These are phyloP conservation scores for Erythrophleum fordii DNA, from an alignment of 306 rosid genomes.

Conservation along the genomic window DNA sequence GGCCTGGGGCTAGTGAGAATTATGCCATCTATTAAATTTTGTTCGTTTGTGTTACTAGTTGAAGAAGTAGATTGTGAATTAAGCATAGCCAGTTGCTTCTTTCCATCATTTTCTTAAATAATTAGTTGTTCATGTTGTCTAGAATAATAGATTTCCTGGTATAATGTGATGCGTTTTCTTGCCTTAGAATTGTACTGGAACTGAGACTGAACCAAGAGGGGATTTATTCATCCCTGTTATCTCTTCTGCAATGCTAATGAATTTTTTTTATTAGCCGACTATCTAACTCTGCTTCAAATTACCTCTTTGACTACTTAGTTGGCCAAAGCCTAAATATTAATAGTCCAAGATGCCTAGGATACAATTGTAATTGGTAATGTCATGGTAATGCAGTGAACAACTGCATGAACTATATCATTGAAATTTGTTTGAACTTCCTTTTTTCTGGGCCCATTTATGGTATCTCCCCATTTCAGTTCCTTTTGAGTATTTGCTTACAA, in stretches of 20 bases:
- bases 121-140: constrained; percentile 32
- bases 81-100: constrained; percentile 32
- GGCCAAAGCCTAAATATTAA: constrained; percentile 5
- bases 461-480: not conserved
- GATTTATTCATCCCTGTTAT: constrained; percentile 44
- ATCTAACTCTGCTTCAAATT: constrained; percentile 18
- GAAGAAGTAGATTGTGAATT: constrained; percentile 40
- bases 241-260: constrained; percentile 23
- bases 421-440: constrained; percentile 1
- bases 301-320: constrained; percentile 9
- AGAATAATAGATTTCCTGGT: constrained; percentile 32
- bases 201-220: constrained; percentile 51
- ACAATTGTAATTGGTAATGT: not conserved
- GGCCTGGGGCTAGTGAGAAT: constrained; percentile 77
- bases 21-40: constrained; percentile 74
- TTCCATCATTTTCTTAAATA: constrained; percentile 33
- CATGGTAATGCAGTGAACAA: not conserved
- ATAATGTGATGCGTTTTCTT: constrained; percentile 40
- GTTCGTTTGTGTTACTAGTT: constrained; percentile 36
- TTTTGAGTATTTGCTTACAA: not conserved
- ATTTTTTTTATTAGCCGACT: constrained; percentile 38
- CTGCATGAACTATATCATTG: not conserved
- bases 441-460: not conserved
- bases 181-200: constrained; percentile 51
- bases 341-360: not conserved